Evolutionary conservation across 2,329 filamentous ascomycete species (phyloP), one percentile per base, ranked within the genome.

Genomic region (Curvularia hawaiiensis): DNA sequence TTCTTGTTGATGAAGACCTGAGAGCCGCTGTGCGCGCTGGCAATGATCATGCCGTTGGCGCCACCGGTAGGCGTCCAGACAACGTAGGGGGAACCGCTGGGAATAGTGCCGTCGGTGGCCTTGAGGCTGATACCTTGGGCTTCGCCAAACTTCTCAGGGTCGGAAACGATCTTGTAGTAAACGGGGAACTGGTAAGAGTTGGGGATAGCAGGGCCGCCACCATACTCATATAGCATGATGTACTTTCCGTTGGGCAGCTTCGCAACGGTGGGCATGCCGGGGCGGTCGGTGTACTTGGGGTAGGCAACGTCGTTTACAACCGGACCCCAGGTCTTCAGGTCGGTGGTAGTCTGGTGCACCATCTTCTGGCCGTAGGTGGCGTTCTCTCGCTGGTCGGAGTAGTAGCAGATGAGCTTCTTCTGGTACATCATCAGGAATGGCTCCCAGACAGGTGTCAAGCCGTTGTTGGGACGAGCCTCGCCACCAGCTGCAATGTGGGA

Each of bases 391-490:
- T 91, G 89, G 72, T 91, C 89, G 1, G 88, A 87, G 77, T 90
- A 91, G 79, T 89, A 91, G 65, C 83, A 79, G 35, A 90, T 82
- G 18, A 91, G 76, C 50, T 84, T 79, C 52, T 84, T 80, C 54
- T 88, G 76, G 70, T 87, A 82, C 44, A 82, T 78, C 70, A 82
- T 81, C 41, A 91, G 75, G 72, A 88, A 90, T 0, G 89, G 89
- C 72, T 91, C 89, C 89, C 89, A 91, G 20, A 91, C 85, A 0
- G 88, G 87, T 0, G 86, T 88, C 38, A 86, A 72, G 1, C 86
- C 88, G 66, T 91, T 89, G 67, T 85, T 82, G 3, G 88, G 84
- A 0, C 78, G 66, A 2, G 88, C 87, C 46, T 80, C 80, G n/a
- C 87, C 87, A 33, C 88, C 89, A 1, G 79, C 76, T 0, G 88